Evolutionary conservation across 108 stramenopile genomes (phyloP).

Genomic region (Cyclostephanos tholiformis): DNA sequence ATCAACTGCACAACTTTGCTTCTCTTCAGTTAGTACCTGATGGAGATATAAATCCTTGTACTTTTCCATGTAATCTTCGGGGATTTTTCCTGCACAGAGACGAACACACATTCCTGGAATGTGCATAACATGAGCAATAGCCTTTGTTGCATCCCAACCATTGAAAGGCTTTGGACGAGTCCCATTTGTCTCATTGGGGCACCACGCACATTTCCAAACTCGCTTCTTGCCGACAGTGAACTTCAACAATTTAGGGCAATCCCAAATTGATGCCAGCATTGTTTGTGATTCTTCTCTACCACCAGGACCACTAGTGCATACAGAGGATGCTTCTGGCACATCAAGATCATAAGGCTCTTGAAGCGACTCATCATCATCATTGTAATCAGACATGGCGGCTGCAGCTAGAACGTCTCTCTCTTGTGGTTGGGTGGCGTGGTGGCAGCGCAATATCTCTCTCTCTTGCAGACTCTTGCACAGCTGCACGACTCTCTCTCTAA

Average conservation of each 20-base stretch:
- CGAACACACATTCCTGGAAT: conserved; percentile 10
- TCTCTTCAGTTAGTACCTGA: background rate
- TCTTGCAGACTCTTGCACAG: no score
- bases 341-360: no score
- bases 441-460: no score
- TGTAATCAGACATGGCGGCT: no score
- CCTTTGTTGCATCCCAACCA: conserved; percentile 2
- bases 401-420: no score
- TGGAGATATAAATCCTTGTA: background rate
- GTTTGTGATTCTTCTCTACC: no score
- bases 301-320: no score
- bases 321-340: no score
- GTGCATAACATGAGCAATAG: background rate
- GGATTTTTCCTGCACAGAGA: background rate
- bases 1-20: background rate
- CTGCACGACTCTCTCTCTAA: no score
- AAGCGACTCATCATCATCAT: no score
- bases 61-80: background rate
- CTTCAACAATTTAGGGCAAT: background rate
- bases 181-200: background rate
- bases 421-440: no score
- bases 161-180: background rate
- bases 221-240: background rate
- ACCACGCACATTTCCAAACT: background rate
- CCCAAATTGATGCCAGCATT: no score